Evolutionary conservation across 192 early-diverging fungal species (phyloP), one percentile per base, ranked within the genome.

Genomic region (Umbelopsis isabellina): DNA sequence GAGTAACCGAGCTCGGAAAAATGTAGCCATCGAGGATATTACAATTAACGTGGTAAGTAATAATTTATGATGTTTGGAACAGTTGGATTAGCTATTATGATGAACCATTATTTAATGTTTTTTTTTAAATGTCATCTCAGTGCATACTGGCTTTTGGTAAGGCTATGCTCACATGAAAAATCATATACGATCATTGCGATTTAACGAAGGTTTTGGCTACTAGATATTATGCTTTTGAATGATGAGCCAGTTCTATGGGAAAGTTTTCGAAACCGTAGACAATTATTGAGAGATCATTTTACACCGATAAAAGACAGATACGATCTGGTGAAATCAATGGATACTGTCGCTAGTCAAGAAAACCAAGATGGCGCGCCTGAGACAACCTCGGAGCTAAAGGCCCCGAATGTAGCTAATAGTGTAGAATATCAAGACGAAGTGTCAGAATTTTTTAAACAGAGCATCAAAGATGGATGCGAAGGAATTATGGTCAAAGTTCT

Each of bases 401-500:
- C 82, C 46, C 82, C 87, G 78, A 87, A 90, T 49, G 76, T 88
- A 20, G 83, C 69, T 27, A 52, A 18, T 0, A 53, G 16, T 25
- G 30, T 13, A 21, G 69, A 70, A 27, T 77, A 79, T 52, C 86
- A 92, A 1, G 85, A 86, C 41, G 69, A 70, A 46, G 69, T 70
- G 7, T 58, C 44, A 7, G 41, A 25, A 1, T 92, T 95, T 61
- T 77, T 93, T 67, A 86, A 91, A 66, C 79, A 82, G 25, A 73
- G 78, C 49, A 79, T 84, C 35, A 80, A 84, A 69, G 89, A 86
- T 16, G 92, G 93, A 72, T 96, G 93, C 77, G 94, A 95, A 81
- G 94, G 94, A 3, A 79, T 95, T 49, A 94, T 95, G 93, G 89
- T 96, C 46, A 96, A 96, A 77, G 90, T 92, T 16, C 82, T 96